Conservation (phyloP, 139 green algal species). For the Chlorella sorokiniana region DNA sequence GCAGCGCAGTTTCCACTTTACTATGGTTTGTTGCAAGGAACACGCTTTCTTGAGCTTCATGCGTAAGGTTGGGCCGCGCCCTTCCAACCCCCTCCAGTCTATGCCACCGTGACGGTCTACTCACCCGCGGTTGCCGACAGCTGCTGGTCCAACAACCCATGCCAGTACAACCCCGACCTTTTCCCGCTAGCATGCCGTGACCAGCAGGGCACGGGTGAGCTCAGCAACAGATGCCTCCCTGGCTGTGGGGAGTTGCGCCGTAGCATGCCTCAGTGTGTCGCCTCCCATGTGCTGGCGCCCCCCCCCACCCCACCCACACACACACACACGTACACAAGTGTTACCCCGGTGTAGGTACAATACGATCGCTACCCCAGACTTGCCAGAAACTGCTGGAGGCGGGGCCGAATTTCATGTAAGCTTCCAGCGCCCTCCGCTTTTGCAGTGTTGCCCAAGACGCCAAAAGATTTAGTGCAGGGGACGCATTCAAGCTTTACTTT, state of each 20-base stretch:
- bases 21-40: too few species aligned
- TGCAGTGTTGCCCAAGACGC: background rate
- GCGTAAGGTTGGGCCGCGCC: background rate
- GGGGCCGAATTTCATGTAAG: background rate
- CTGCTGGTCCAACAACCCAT: conserved; percentile 44
- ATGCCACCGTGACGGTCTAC: conserved; percentile 2
- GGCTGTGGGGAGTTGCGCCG: too few species aligned
- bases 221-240: background rate
- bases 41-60: background rate
- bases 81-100: conserved; percentile 17
- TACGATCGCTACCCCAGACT: background rate
- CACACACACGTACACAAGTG: too few species aligned
- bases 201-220: conserved; percentile 10
- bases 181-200: conserved; percentile 7
- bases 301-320: too few species aligned
- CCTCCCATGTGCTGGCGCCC: background rate
- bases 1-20: too few species aligned
- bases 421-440: background rate
- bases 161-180: background rate
- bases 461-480: background rate
- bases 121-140: background rate
- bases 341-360: background rate
- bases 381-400: background rate
- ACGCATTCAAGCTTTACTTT: too few species aligned
- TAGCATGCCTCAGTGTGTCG: too few species aligned